These are phyloP conservation scores for Acanthamoeba quina DNA, from an alignment of 208 protist species.

Conservation along the genomic window DNA sequence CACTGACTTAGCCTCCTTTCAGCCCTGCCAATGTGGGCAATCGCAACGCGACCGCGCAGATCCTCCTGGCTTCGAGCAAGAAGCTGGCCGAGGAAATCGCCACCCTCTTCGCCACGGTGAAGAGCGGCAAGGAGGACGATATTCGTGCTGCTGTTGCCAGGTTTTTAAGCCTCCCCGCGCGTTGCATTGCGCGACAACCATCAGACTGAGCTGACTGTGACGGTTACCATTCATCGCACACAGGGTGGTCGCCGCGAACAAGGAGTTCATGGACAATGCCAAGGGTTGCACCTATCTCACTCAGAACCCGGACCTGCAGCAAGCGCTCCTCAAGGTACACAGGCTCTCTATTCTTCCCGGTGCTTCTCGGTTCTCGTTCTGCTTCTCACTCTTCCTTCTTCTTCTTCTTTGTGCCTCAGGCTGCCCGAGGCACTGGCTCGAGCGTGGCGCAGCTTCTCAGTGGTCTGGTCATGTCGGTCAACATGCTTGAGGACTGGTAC, in stretches of 20 bases:
- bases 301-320: slow-evolving; percentile 32
- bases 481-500: slow-evolving; percentile 34
- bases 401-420: not conserved
- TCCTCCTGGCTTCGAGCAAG: slow-evolving; percentile 57
- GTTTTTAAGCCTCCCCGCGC: not conserved
- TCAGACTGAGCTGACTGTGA: too few relatives aligned
- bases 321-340: not conserved
- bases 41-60: slow-evolving; percentile 39
- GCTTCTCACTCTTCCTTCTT: too few relatives aligned
- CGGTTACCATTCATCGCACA: too few relatives aligned
- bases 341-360: too few relatives aligned
- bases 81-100: slow-evolving; percentile 44
- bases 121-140: slow-evolving; percentile 51
- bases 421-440: not conserved
- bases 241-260: slow-evolving; percentile 38
- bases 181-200: too few relatives aligned
- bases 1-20: too few relatives aligned
- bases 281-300: slow-evolving; percentile 59
- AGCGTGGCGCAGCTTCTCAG: slow-evolving; percentile 1
- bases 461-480: not conserved
- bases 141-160: slow-evolving; percentile 37
- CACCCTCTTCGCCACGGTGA: not conserved
- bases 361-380: too few relatives aligned
- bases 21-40: slow-evolving; percentile 70
- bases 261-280: slow-evolving; percentile 68